Conservation (phyloP, 2,329 filamentous ascomycete species). For the Beauveria scarabaeidicola region DNA sequence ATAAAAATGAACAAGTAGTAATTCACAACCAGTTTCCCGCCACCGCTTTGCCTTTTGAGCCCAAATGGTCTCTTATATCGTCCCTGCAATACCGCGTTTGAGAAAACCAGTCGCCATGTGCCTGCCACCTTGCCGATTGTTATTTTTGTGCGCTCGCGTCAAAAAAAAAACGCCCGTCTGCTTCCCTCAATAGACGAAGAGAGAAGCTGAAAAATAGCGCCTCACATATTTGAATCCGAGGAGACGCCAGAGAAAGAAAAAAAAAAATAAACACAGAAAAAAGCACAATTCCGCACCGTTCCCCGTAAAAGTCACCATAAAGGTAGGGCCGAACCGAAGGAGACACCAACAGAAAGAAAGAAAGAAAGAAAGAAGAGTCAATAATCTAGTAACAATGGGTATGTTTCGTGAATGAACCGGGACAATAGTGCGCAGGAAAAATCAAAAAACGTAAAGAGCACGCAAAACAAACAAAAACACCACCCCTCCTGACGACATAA, state of each 20-base stretch:
- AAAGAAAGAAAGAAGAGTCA: not conserved
- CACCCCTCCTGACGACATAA: not conserved
- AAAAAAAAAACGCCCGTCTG: not conserved
- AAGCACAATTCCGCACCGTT: too few relatives aligned
- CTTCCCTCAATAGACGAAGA: not conserved
- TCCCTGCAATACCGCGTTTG: too few relatives aligned
- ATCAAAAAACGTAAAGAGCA: not conserved
- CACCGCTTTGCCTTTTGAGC: too few relatives aligned
- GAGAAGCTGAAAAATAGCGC: too few relatives aligned
- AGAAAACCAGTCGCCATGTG: too few relatives aligned
- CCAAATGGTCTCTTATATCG: too few relatives aligned
- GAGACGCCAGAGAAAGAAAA: not conserved
- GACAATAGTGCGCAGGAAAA: not conserved
- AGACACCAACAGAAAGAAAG: not conserved
- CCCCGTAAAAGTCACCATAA: not conserved
- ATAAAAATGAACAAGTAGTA: not conserved
- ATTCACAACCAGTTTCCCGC: not conserved
- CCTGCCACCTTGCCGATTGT: too few relatives aligned
- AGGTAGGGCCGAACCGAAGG: not conserved
- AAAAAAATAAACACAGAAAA: not conserved
- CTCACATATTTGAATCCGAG: too few relatives aligned
- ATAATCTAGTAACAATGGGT: slow-evolving; percentile 6
- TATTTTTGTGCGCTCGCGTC: not conserved
- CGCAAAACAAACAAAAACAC: not conserved
- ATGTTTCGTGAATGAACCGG: not conserved